These are phyloP conservation scores for Dysphania ambrosioides DNA, from an alignment of 148 eudicot species.

Conservation along the genomic window DNA sequence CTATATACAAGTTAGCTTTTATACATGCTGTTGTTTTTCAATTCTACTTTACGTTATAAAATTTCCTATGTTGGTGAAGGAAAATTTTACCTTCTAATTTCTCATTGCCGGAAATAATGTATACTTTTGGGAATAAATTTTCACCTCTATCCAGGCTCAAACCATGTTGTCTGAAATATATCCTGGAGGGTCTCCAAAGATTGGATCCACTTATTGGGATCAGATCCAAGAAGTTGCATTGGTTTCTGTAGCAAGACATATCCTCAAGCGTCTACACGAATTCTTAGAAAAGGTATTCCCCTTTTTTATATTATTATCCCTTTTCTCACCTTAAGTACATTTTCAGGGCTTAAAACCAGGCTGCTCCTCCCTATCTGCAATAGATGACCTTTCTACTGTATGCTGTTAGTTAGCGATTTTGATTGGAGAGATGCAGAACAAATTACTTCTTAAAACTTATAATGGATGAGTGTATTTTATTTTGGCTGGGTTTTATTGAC, in stretches of 20 bases:
- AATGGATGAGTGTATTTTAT: neutral
- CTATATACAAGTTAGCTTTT: too few species aligned
- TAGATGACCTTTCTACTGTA: neutral
- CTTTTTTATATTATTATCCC: neutral
- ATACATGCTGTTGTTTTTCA: too few species aligned
- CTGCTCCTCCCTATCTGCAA: neutral
- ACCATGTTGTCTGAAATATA: constrained; percentile 90
- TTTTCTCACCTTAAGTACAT: neutral
- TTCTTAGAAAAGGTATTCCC: constrained; percentile 61
- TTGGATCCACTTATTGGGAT: constrained; percentile 86
- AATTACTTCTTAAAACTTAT: neutral
- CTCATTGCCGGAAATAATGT: too few species aligned
- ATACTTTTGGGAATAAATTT: too few species aligned
- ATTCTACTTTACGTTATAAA: too few species aligned
- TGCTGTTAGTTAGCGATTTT: neutral
- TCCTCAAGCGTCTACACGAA: constrained; percentile 76
- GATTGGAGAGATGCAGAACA: neutral
- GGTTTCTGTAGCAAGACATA: constrained; percentile 78
- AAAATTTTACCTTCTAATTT: too few species aligned
- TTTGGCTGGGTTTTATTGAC: neutral
- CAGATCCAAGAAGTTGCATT: constrained; percentile 88
- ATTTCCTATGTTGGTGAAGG: too few species aligned
- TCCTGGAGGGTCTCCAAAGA: constrained; percentile 88
- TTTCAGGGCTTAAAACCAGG: constrained; percentile 1
- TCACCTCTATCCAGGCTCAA: constrained; percentile 63